phyloP scores from a whole-genome alignment of 75 land plant species.

The Cryptomeria japonica region DNA sequence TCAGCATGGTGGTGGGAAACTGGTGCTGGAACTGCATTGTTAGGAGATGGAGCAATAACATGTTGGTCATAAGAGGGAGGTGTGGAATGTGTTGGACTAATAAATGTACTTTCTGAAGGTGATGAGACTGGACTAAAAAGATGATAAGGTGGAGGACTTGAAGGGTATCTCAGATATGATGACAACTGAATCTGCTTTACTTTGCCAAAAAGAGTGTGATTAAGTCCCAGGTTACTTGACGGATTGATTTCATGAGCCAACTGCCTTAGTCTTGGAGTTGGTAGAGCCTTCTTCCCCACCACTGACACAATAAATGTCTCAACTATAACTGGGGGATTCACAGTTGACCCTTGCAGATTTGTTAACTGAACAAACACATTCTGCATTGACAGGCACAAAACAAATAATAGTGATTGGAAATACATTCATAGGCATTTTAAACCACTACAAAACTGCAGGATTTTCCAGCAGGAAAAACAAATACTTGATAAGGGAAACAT shows the following conservation, averaged over 20 bases:
- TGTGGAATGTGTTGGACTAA: background rate
- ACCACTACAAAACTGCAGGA: background rate
- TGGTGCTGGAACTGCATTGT: background rate
- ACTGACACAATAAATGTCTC: conserved; percentile 23
- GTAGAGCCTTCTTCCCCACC: conserved; percentile 9
- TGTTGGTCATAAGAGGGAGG: conserved; percentile 1
- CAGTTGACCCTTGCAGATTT: conserved; percentile 22
- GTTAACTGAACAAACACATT: conserved; percentile 18
- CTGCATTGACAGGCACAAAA: conserved; percentile 16
- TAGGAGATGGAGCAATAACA: conserved; percentile 2
- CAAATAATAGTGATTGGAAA: background rate
- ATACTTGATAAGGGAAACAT: background rate
- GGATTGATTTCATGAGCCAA: conserved; percentile 19
- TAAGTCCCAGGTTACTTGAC: conserved; percentile 17
- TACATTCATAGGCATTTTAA: background rate
- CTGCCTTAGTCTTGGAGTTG: conserved; percentile 21
- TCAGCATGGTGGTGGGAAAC: conserved; percentile 25
- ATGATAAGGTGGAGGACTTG: conserved; percentile 12
- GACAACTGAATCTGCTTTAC: conserved; percentile 25
- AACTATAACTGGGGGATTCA: conserved; percentile 17
- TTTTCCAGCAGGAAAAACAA: background rate
- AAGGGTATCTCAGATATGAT: conserved; percentile 19
- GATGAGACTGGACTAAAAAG: conserved; percentile 21
- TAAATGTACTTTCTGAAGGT: conserved; percentile 9
- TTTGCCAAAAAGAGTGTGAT: conserved; percentile 25